Conservation (phyloP, 352 stramenopile species). For the Pilasporangium apinafurcum region DNA sequence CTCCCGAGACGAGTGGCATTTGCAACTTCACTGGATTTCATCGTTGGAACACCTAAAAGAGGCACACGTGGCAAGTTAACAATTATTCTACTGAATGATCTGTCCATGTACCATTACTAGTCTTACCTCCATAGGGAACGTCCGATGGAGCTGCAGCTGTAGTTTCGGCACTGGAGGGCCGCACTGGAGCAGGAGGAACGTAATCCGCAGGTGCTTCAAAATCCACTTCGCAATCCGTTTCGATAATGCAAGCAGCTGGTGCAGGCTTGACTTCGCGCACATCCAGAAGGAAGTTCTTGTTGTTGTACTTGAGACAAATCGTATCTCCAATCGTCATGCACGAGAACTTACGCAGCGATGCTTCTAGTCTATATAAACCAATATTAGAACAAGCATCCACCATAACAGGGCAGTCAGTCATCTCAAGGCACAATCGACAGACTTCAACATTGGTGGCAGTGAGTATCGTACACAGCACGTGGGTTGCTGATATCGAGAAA, state of each 20-base stretch:
- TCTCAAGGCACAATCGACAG: not conserved
- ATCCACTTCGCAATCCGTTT: constrained; percentile 99
- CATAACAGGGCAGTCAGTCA: not conserved
- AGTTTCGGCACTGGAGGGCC: no score
- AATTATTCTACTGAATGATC: not conserved
- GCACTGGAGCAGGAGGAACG: constrained; percentile 33
- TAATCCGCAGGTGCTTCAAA: constrained; percentile 95
- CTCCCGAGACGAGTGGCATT: constrained; percentile 24
- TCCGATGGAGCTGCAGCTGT: constrained; percentile 23
- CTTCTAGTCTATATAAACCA: constrained; percentile 45
- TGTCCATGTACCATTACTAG: not conserved
- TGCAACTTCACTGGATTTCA: constrained; percentile 39
- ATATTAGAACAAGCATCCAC: not conserved
- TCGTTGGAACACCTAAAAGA: constrained; percentile 48
- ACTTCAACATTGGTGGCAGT: no score
- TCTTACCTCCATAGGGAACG: constrained; percentile 58
- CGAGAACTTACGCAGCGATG: constrained; percentile 87
- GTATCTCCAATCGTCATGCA: constrained; percentile 98
- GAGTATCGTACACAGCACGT: constrained; percentile 91
- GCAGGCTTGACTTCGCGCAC: constrained; percentile 95
- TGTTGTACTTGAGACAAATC: constrained; percentile 99
- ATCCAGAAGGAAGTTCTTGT: constrained; percentile 98
- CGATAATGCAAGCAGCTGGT: constrained; percentile 97
- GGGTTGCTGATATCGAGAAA: constrained; percentile 99
- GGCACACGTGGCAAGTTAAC: not conserved